These are phyloP conservation scores for Cyberlindnera maritima DNA, from an alignment of 805 yeast genomes.

Conservation along the genomic window DNA sequence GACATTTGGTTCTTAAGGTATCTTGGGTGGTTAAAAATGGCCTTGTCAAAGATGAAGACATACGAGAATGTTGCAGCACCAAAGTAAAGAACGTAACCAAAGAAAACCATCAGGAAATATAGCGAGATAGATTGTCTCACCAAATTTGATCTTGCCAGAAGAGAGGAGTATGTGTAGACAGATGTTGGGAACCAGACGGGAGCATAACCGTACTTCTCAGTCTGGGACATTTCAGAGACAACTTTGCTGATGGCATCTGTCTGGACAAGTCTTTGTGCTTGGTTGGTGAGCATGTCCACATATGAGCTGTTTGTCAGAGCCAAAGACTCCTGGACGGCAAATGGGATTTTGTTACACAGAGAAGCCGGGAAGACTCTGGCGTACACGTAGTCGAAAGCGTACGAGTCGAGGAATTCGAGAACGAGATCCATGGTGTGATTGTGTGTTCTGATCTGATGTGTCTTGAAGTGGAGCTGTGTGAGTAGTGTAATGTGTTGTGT, in stretches of 20 bases:
- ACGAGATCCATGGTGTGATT: constrained; percentile 76
- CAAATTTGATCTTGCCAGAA: constrained; percentile 68
- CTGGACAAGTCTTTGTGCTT: constrained; percentile 16
- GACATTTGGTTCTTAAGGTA: constrained; percentile 91
- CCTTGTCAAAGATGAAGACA: constrained; percentile 76
- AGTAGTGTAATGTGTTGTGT: not conserved
- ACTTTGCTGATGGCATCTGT: constrained; percentile 11
- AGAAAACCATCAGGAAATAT: constrained; percentile 66
- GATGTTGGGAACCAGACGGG: constrained; percentile 60
- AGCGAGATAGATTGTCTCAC: constrained; percentile 70
- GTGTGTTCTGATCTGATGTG: not conserved
- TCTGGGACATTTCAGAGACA: constrained; percentile 23
- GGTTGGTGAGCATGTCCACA: constrained; percentile 19
- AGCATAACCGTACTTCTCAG: constrained; percentile 56
- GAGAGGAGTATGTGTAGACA: constrained; percentile 58
- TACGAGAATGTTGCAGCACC: constrained; percentile 76
- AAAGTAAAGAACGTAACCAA: constrained; percentile 85
- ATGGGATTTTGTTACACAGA: constrained; percentile 37
- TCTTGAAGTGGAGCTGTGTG: too few relatives aligned
- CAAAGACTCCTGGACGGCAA: constrained; percentile 29
- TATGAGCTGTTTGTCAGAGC: constrained; percentile 25
- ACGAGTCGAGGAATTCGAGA: constrained; percentile 75
- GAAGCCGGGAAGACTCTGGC: constrained; percentile 65
- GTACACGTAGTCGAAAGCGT: constrained; percentile 68
- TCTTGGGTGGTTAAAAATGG: constrained; percentile 92